Conservation (phyloP, 805 yeast species). For the Saccharomycopsis guyanensis region DNA sequence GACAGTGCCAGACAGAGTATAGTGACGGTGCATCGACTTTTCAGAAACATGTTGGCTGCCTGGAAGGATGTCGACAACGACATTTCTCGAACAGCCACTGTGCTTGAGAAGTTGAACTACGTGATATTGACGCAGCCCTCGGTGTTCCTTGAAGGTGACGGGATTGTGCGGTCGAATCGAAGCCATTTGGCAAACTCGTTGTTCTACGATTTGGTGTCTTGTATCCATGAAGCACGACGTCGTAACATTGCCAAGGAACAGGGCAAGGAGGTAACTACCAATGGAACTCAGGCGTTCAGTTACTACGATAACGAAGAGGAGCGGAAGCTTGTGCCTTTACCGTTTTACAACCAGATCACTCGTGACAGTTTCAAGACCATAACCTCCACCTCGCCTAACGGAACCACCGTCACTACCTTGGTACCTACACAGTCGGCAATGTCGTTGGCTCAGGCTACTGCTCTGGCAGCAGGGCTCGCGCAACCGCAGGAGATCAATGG, state of each 20-base stretch:
- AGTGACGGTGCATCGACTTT: constrained; percentile 84
- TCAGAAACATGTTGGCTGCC: constrained; percentile 79
- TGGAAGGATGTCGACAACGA: constrained; percentile 91
- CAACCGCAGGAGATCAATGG: constrained; percentile 58
- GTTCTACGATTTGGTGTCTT: constrained; percentile 88
- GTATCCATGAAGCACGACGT: constrained; percentile 89
- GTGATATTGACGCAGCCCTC: constrained; percentile 85
- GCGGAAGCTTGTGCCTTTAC: constrained; percentile 59
- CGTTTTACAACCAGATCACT: constrained; percentile 85
- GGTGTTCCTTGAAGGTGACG: constrained; percentile 49
- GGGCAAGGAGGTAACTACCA: not conserved
- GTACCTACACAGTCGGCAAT: constrained; percentile 81
- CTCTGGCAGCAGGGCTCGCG: constrained; percentile 47
- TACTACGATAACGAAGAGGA: constrained; percentile 12
- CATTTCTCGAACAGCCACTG: constrained; percentile 84
- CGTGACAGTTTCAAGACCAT: constrained; percentile 82
- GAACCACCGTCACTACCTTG: constrained; percentile 82
- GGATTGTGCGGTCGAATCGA: constrained; percentile 80
- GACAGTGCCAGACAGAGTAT: constrained; percentile 90
- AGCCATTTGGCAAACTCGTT: constrained; percentile 87
- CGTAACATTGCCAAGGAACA: constrained; percentile 39
- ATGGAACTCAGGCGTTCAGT: constrained; percentile 4
- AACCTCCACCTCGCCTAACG: constrained; percentile 83
- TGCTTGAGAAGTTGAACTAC: constrained; percentile 79
- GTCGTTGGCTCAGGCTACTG: constrained; percentile 48